Evolutionary conservation across 495 filamentous ascomycete genomes (phyloP).

Genomic region (Neurospora africana): DNA sequence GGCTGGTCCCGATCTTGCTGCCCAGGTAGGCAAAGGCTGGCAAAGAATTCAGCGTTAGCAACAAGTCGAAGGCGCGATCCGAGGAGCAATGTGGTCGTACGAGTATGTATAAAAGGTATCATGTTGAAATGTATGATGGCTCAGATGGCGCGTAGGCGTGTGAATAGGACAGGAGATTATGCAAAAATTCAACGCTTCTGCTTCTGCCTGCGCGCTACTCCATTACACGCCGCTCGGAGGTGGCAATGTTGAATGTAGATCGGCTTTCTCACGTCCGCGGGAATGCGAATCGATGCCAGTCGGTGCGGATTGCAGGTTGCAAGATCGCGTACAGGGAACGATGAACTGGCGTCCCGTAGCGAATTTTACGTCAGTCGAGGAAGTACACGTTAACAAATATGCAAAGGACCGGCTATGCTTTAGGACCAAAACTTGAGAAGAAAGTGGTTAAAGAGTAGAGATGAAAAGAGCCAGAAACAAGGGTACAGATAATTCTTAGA

Average conservation of each 20-base stretch:
- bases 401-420: background rate
- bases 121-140: conserved; percentile 34
- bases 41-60: conserved; percentile 23
- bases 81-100: conserved; percentile 37
- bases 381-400: background rate
- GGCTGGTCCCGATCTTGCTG: conserved; percentile 58
- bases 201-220: background rate
- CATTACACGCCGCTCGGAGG: background rate
- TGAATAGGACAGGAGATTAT: background rate
- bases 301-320: background rate
- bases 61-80: background rate
- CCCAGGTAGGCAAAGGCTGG: conserved; percentile 65
- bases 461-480: background rate
- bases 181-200: background rate
- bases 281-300: background rate
- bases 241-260: background rate
- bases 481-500: background rate
- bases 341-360: background rate
- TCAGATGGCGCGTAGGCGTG: background rate
- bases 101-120: conserved; percentile 76
- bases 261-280: background rate
- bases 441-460: background rate
- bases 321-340: background rate
- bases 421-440: background rate
- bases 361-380: background rate